Percentiles rank a stretch among this genome's conserved stretches.
Evolutionary conservation across 139 green algal genomes (phyloP).

Genomic region (Tetradesmus obliquus): DNA sequence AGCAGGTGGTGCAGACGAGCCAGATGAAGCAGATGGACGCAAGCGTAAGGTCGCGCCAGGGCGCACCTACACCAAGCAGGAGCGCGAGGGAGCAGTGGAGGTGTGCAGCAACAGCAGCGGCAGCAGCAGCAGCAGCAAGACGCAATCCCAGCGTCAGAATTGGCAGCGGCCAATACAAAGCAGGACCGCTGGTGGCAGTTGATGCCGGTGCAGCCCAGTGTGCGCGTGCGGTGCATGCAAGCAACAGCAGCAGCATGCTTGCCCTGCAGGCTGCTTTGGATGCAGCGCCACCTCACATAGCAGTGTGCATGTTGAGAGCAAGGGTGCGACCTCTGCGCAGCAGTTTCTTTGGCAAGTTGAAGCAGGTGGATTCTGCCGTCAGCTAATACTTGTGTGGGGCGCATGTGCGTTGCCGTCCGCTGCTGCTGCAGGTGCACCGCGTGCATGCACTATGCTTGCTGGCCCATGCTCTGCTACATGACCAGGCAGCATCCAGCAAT

Average conservation of each 20-base stretch:
- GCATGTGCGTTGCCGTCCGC: not conserved
- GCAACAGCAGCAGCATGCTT: not conserved
- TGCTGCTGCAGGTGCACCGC: slow-evolving; percentile 64
- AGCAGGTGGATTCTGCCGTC: too few species aligned
- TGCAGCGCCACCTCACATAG: too few species aligned
- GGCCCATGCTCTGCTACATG: slow-evolving; percentile 58
- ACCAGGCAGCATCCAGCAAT: slow-evolving; percentile 63
- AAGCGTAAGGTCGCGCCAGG: not conserved
- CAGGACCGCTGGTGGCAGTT: too few species aligned
- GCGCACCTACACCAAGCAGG: slow-evolving; percentile 9
- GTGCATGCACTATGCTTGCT: slow-evolving; percentile 79
- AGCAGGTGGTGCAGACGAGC: not conserved
- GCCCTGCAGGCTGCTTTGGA: not conserved
- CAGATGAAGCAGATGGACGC: not conserved
- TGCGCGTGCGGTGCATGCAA: not conserved
- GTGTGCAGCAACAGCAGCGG: not conserved
- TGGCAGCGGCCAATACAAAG: not conserved
- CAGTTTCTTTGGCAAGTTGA: too few species aligned
- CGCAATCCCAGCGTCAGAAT: not conserved
- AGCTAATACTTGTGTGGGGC: not conserved
- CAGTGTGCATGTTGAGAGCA: too few species aligned
- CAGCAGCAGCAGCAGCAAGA: slow-evolving; percentile 4
- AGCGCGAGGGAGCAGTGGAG: slow-evolving; percentile 10
- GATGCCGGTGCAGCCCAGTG: too few species aligned
- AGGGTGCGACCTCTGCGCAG: too few species aligned